phyloP scores from a whole-genome alignment of 495 filamentous ascomycete genomes.

The Tuber borchii region DNA sequence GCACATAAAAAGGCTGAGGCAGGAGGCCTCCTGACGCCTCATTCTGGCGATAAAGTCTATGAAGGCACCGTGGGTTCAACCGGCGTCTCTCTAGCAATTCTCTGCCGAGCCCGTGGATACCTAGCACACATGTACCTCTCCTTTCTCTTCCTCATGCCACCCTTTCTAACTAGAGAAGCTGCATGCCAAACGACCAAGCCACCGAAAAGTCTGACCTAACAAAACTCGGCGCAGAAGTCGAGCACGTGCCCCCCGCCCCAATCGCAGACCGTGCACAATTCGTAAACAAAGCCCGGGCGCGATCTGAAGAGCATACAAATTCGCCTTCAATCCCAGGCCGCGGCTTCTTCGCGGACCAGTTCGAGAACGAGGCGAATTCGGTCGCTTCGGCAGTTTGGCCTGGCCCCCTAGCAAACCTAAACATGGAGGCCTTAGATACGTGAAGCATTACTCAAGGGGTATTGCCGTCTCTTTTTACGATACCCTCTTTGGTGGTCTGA shows the following conservation, averaged over 20 bases:
- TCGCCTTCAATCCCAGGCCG: constrained; percentile 45
- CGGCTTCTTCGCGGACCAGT: constrained; percentile 95
- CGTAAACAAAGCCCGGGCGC: constrained; percentile 80
- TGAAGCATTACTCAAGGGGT: not conserved
- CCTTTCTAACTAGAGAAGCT: constrained; percentile 47
- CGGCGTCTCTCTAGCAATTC: constrained; percentile 83
- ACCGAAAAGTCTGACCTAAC: constrained; percentile 80
- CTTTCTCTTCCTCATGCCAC: not conserved
- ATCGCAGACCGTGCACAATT: constrained; percentile 88
- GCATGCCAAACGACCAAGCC: constrained; percentile 91
- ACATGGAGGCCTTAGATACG: not conserved
- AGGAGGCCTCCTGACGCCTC: constrained; percentile 65
- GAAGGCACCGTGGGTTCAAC: constrained; percentile 95
- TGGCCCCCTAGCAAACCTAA: not conserved
- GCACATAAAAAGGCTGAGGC: constrained; percentile 59
- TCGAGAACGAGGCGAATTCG: constrained; percentile 80
- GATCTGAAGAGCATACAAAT: constrained; percentile 63
- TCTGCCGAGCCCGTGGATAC: constrained; percentile 84
- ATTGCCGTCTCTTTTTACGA: not conserved
- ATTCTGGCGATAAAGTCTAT: constrained; percentile 86
- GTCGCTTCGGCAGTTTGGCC: not conserved
- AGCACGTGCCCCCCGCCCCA: constrained; percentile 80
- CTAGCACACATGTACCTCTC: constrained; percentile 72
- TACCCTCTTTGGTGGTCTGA: not conserved
- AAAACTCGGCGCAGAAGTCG: constrained; percentile 83